Base-by-base conservation (phyloP, 768 basidiomycete genomes). In the Cystofilobasidium macerans region DNA sequence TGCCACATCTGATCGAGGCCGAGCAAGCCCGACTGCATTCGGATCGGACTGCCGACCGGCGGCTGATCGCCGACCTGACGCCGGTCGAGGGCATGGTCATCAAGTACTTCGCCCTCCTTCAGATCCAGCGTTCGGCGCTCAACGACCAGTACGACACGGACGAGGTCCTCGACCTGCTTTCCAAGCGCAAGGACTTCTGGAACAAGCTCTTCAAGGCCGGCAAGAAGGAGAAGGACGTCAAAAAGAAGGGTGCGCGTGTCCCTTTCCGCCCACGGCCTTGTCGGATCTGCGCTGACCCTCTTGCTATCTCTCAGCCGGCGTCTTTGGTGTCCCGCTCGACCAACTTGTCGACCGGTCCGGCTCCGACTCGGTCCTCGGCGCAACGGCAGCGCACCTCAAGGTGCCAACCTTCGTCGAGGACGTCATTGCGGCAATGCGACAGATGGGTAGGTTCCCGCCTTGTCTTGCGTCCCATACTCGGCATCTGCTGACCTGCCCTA, bases 351-450 rank as follows among this genome's bases (percentile, higher is more conserved):
- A 98, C 70, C 82, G 86, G 69, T 91, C 94, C 75, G 94, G 95
- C 8, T 85, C 88, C n/a, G 95, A 99, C 77, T 95, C 94, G 24
- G 77, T 91, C 69, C 84, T 89, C 61, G 95, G 94, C 24, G 88
- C 89, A 28, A 89, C 91, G 8, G 83, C 88, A 40, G 85, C 83
- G 40, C 83, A 89, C 9, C 73, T 99, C 69, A 81, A 89, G 70
- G 86, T 99, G 26, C 95, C 95, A 18, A 97, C 90, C 76, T 97
- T 99, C 75, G 89, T 99, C 65, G 95, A 99, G 75, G 95, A 99
- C 73, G 89, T 95, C 67, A 84, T 99, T 54, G 94, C 91, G 59
- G 92, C 95, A 14, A 98, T 99, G 95, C 82, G 88, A 73, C 93
- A 97, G 76, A 98, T 98, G 95, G 94, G 94, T 95, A 64, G 69